Base-by-base conservation (phyloP, 345 rosid species). In the Punica granatum region DNA sequence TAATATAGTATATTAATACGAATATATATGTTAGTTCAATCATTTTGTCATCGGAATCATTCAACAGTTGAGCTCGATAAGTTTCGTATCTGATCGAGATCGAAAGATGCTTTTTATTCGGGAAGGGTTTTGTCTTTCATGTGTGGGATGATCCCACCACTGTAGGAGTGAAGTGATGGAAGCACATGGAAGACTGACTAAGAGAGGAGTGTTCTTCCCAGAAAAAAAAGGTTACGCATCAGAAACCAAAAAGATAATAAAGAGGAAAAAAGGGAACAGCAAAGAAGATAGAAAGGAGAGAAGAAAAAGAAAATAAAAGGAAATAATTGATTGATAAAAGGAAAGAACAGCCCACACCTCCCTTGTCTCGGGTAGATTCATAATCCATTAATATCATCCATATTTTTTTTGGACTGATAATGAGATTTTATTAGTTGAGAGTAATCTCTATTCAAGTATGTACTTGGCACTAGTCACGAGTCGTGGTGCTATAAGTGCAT, bases 171-270 rank as follows among this genome's bases (percentile, higher is more conserved):
- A 67, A 67, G 41, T 67, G 60, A 67, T 28, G 56, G 73, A 65
- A 44, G 68, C 73, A 70, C 73, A 64, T 70, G 68, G 73, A 42
- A 9, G 7, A 39, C 67, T 67, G 56, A 53, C 59, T 32, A 25
- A 16, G 18, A 8, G 39, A 37, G 61, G 61, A 33, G 68, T 41
- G 34, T 39, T 39, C 68, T 70, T 49, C 68, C 63, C 68, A 7
- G 62, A 33, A 23, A 66, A 66, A 64, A 46, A 33, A 30, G 19
- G 64, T 61, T 19, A 37, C 25, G 71, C 59, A 49, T 33, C 42
- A 53, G 39, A 60, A 53, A 25, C 68, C 63, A 63, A 70, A 69
- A 69, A 63, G 72, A 48, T 44, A 61, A 68, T 53, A 41, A 19
- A 49, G 39, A 69, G 28, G 21, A 51, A 23, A 35, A 61, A 61